Conservation (phyloP, 2,329 filamentous ascomycete species). For the Lasiodiplodia theobromae region DNA sequence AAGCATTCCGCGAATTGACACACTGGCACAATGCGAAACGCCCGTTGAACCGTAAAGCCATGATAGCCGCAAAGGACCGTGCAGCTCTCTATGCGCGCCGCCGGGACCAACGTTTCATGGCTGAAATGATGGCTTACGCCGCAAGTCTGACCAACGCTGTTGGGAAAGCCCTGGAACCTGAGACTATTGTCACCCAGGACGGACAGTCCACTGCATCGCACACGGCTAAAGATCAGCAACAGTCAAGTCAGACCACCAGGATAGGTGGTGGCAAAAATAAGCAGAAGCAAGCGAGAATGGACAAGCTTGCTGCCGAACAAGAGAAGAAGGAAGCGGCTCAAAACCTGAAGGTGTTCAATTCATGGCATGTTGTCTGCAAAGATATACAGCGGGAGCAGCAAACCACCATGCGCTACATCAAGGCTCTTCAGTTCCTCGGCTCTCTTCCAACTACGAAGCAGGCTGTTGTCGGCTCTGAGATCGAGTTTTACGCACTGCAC, state of each 20-base stretch:
- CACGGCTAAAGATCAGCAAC: constrained; percentile 13
- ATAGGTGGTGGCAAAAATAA: constrained; percentile 15
- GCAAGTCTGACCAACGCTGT: constrained; percentile 71
- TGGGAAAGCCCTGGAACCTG: constrained; percentile 69
- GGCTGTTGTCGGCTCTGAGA: constrained; percentile 52
- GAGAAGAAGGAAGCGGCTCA: constrained; percentile 51
- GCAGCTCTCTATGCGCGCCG: constrained; percentile 49
- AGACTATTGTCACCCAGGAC: constrained; percentile 63
- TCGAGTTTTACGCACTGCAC: constrained; percentile 59
- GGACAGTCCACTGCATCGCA: constrained; percentile 31
- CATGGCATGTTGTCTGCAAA: constrained; percentile 55
- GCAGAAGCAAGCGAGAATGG: constrained; percentile 53
- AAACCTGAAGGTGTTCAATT: constrained; percentile 50
- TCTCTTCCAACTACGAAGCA: constrained; percentile 50
- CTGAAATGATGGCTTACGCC: constrained; percentile 72
- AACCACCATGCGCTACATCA: constrained; percentile 56
- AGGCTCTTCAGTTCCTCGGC: constrained; percentile 57
- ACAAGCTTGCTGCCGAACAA: constrained; percentile 51
- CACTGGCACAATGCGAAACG: constrained; percentile 71
- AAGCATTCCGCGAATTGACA: constrained; percentile 56
- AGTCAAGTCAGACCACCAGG: not conserved
- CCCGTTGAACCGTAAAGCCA: constrained; percentile 53
- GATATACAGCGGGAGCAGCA: constrained; percentile 55
- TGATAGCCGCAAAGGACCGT: constrained; percentile 42
- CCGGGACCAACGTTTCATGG: constrained; percentile 70